These are phyloP conservation scores for Mrakia frigida DNA, from an alignment of 768 basidiomycete genomes.

Conservation along the genomic window DNA sequence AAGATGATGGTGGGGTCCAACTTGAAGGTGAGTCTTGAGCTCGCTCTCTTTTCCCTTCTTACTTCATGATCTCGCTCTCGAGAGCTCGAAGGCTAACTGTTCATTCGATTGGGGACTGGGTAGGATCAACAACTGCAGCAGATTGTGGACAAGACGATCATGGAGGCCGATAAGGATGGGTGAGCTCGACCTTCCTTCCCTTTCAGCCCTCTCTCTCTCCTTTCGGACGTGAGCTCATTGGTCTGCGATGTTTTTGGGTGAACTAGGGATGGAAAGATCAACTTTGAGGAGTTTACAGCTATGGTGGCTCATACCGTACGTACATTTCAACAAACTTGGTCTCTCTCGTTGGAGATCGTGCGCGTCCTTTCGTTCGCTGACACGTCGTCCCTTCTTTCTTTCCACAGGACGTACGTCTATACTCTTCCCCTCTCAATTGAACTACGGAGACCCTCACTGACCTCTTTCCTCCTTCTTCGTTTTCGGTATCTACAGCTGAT, in stretches of 20 bases:
- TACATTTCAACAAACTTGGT: slow-evolving; percentile 18
- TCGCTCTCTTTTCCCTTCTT: neutral
- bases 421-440: too few relatives aligned
- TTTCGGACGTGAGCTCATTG: neutral
- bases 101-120: neutral
- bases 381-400: slow-evolving; percentile 14
- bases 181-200: slow-evolving; percentile 35
- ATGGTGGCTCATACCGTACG: slow-evolving; percentile 95
- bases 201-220: neutral
- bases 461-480: neutral
- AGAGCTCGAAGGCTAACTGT: neutral
- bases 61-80: neutral
- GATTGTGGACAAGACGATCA: slow-evolving; percentile 99
- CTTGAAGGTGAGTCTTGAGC: slow-evolving; percentile 62
- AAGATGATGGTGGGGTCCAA: slow-evolving; percentile 99
- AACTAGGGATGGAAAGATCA: slow-evolving; percentile 77
- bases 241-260: neutral
- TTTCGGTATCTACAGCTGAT: neutral
- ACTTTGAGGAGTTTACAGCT: slow-evolving; percentile 91
- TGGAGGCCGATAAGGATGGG: slow-evolving; percentile 98
- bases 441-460: neutral
- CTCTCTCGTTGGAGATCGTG: neutral
- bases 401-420: slow-evolving; percentile 56
- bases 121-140: slow-evolving; percentile 98
- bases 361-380: slow-evolving; percentile 8